Evolutionary conservation across 2,329 filamentous ascomycete species (phyloP), one percentile per base, ranked within the genome.

Genomic region (Hypoxylon sp.): DNA sequence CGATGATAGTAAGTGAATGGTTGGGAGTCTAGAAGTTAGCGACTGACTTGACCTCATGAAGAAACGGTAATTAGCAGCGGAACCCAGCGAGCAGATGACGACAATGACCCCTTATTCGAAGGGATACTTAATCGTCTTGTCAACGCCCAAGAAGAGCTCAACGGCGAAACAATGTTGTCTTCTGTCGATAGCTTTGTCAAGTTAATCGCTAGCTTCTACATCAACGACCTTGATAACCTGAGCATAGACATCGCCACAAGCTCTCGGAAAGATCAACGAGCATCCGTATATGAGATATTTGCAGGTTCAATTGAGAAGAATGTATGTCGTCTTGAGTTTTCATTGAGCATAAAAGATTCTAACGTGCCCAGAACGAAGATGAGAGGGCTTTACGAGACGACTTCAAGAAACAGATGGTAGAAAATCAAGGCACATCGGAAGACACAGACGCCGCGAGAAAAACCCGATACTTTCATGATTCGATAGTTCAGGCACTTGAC

Each of bases 211-310:
- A 52, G 26, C n/a, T 52, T 52, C 11, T 52, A 52, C 34, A 30
- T 52, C 15, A 52, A 52, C n/a, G 26, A 41, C 8, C 17, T 52
- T 15, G 49, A 52, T n/a, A 52, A 52, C 34, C 17, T 52, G 20
- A 41, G 13, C 13, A 17, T 52, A n/a, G 32, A 52, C 32, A 24
- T 52, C 10, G 4, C 13, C n/a, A 17, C 17, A 7, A 22, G 32
- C 7, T 28, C 20, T 32, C 49, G 13, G 41, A 7, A 41, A 26
- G 32, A 4, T 32, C 13, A 52, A 28, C 17, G 17, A 4, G 32
- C 26, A 39, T 41, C 34, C 5, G 49, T 52, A 4, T 26, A 52
- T 22, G 22, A 52, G 17, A 52, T 52, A n/a, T 52, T 52, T n/a
- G 49, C 49, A 17, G 22, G 15, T 4, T 52, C 49, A 1, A 52